These are phyloP conservation scores for Boletus austroedulis DNA, from an alignment of 1,284 basidiomycete genomes.

Conservation along the genomic window DNA sequence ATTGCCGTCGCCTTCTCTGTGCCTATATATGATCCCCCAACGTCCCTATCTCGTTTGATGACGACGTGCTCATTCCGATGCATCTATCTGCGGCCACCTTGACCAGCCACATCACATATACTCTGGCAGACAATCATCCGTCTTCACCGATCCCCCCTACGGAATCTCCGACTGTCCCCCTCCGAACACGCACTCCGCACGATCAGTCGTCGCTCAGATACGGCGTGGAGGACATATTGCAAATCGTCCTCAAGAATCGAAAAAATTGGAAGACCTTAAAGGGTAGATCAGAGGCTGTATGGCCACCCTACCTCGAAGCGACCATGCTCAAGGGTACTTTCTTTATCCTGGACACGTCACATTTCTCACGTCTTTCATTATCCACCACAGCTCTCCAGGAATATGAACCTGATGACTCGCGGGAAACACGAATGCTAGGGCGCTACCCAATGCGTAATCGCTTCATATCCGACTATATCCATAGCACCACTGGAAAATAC, in stretches of 20 bases:
- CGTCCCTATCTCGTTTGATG: background rate
- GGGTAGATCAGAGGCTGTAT: slow-evolving; percentile 63
- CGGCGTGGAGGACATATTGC: slow-evolving; percentile 48
- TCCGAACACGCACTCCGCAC: slow-evolving; percentile 9
- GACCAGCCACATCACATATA: slow-evolving; percentile 6
- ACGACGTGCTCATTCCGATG: slow-evolving; percentile 18
- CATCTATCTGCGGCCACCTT: slow-evolving; percentile 3
- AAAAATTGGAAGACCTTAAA: slow-evolving; percentile 73
- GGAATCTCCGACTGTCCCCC: slow-evolving; percentile 6
- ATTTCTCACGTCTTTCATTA: slow-evolving; percentile 25
- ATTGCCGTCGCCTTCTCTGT: slow-evolving; percentile 21
- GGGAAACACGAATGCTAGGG: slow-evolving; percentile 65
- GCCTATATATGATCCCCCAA: slow-evolving; percentile 29
- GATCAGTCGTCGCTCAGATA: slow-evolving; percentile 12
- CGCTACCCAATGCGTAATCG: slow-evolving; percentile 72
- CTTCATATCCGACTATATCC: slow-evolving; percentile 71
- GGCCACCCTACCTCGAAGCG: slow-evolving; percentile 73
- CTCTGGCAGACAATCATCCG: background rate
- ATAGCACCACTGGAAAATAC: slow-evolving; percentile 56
- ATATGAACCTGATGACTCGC: slow-evolving; percentile 64
- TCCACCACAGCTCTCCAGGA: slow-evolving; percentile 45
- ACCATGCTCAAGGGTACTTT: slow-evolving; percentile 65
- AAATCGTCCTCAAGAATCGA: slow-evolving; percentile 62
- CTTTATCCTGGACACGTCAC: slow-evolving; percentile 7
- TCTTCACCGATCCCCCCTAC: background rate